Percentiles rank a stretch among this genome's conserved stretches.
Evolutionary conservation across 139 green algal genomes (phyloP).

Genomic region (Chlorella vulgaris): DNA sequence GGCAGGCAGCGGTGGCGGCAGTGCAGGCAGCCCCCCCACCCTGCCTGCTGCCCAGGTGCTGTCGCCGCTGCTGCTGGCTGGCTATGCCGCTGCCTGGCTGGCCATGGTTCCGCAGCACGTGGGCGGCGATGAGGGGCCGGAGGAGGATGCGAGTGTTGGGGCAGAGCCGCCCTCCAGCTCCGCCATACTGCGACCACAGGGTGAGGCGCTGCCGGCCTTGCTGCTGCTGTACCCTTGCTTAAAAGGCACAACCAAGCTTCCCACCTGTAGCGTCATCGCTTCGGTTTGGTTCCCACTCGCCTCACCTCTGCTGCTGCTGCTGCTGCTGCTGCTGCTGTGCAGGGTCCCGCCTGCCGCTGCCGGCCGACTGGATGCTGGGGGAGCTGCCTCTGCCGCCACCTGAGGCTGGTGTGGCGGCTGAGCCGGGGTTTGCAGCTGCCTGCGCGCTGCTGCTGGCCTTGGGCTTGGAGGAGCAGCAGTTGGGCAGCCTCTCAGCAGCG

Average conservation of each 20-base stretch:
- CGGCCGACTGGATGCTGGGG: constrained; percentile 17
- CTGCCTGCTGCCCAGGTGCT: neutral
- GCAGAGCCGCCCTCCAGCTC: neutral
- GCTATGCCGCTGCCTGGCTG: constrained; percentile 50
- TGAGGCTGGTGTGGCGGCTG: neutral
- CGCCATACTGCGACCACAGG: constrained; percentile 14
- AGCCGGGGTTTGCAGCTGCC: neutral
- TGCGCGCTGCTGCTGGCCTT: constrained; percentile 48
- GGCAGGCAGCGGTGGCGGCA: neutral
- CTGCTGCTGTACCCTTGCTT: neutral
- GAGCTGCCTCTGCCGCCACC: constrained; percentile 13
- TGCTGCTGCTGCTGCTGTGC: neutral
- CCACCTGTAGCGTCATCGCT: too few relatives aligned
- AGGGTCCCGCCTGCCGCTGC: constrained; percentile 41
- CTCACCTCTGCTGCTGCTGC: neutral
- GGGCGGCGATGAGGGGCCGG: neutral
- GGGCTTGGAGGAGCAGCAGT: constrained; percentile 32
- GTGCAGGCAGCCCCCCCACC: neutral
- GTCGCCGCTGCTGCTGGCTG: constrained; percentile 29
- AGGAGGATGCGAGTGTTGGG: neutral
- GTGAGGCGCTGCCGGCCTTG: neutral
- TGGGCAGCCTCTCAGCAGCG: neutral
- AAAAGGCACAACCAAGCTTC: neutral
- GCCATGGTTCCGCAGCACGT: constrained; percentile 31
- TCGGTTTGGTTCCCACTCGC: too few relatives aligned